Conservation (phyloP, 306 rosid genomes). For the Lithocarpus polystachyus region DNA sequence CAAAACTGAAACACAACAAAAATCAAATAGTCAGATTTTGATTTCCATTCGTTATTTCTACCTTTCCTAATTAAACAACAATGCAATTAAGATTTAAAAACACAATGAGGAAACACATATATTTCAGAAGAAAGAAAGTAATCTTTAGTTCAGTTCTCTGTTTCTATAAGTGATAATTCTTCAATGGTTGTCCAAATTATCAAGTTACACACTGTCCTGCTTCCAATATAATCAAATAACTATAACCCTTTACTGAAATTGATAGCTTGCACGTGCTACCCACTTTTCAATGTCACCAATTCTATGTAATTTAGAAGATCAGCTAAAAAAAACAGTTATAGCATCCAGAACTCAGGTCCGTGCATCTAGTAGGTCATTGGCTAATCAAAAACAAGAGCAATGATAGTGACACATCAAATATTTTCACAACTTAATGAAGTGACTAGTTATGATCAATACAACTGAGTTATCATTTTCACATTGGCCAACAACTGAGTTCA, state of each 20-base stretch:
- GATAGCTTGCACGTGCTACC: too few species aligned
- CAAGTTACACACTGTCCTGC: neutral
- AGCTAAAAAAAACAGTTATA: too few species aligned
- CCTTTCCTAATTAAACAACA: neutral
- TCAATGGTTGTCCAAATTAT: neutral
- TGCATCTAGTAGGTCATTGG: too few species aligned
- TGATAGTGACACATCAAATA: too few species aligned
- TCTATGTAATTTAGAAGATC: too few species aligned
- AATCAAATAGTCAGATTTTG: neutral
- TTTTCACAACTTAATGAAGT: too few species aligned
- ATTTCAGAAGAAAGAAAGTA: neutral
- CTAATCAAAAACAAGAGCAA: too few species aligned
- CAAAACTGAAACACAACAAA: conserved; percentile 28
- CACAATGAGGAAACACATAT: neutral
- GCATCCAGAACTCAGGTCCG: too few species aligned
- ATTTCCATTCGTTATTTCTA: neutral
- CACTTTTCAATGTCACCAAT: too few species aligned
- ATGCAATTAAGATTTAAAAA: neutral
- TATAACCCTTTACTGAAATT: neutral
- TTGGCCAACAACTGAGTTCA: too few species aligned
- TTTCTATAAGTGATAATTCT: neutral
- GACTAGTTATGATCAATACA: too few species aligned
- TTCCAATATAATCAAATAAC: neutral
- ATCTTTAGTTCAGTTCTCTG: neutral
- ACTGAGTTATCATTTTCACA: too few species aligned